Conservation (phyloP, 768 basidiomycete genomes). For the Mycena filopes region DNA sequence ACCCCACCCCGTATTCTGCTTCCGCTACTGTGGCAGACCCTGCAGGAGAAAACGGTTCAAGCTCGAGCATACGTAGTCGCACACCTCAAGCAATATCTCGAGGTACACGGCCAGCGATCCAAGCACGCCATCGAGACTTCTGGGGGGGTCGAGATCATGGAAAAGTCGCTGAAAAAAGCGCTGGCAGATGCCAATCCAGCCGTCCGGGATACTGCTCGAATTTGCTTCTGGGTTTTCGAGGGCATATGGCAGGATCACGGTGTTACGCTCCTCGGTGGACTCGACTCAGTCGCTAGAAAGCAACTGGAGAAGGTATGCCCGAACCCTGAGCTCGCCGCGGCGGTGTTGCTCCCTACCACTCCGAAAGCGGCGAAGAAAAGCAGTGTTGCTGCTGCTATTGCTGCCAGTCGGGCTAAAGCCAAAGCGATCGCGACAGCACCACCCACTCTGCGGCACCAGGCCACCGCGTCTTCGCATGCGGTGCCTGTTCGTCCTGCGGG, state of each 20-base stretch:
- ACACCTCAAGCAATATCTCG: slow-evolving; percentile 82
- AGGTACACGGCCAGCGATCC: slow-evolving; percentile 73
- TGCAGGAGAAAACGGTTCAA: slow-evolving; percentile 87
- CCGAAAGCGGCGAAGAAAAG: slow-evolving; percentile 77
- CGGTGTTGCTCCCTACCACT: slow-evolving; percentile 56
- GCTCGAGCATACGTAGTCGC: slow-evolving; percentile 71
- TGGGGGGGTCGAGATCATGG: slow-evolving; percentile 76
- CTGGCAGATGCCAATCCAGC: slow-evolving; percentile 83
- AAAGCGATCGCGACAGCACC: slow-evolving; percentile 86
- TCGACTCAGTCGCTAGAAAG: slow-evolving; percentile 79
- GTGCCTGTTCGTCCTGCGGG: slow-evolving; percentile 57
- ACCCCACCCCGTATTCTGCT: slow-evolving; percentile 76
- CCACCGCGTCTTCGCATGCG: slow-evolving; percentile 76
- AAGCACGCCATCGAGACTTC: slow-evolving; percentile 74
- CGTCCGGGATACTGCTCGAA: slow-evolving; percentile 79
- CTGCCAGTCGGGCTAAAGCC: slow-evolving; percentile 89
- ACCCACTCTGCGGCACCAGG: slow-evolving; percentile 83
- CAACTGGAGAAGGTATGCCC: slow-evolving; percentile 91
- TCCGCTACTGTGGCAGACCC: slow-evolving; percentile 70
- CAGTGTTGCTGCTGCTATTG: slow-evolving; percentile 87
- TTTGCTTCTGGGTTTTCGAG: slow-evolving; percentile 84
- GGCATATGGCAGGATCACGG: slow-evolving; percentile 80
- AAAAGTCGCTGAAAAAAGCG: slow-evolving; percentile 77
- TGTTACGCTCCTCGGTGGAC: slow-evolving; percentile 64
- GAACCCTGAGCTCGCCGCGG: slow-evolving; percentile 55